These are phyloP conservation scores for Rhodotorula kratochvilovae DNA, from an alignment of 768 basidiomycete genomes.

Conservation along the genomic window DNA sequence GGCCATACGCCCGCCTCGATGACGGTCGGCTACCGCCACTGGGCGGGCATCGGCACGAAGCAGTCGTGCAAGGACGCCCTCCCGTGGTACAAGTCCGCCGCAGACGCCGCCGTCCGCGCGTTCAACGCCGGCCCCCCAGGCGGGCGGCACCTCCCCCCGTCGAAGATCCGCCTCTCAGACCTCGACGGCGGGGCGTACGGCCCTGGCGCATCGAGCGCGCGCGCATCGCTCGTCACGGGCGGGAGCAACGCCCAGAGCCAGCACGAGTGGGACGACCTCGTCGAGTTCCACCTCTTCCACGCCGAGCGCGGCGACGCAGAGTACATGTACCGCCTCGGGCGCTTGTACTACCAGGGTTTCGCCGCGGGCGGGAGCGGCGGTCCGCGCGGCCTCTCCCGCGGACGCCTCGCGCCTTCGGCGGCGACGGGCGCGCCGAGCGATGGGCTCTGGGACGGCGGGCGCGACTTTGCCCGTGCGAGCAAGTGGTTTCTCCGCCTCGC, in stretches of 20 bases:
- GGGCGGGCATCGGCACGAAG: constrained; percentile 87
- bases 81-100: constrained; percentile 83
- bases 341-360: constrained; percentile 92
- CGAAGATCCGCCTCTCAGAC: constrained; percentile 78
- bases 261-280: constrained; percentile 42
- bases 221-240: constrained; percentile 77
- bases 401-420: constrained; percentile 49
- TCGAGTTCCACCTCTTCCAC: constrained; percentile 64
- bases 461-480: constrained; percentile 69
- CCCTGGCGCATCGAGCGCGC: constrained; percentile 87
- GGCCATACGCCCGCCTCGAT: constrained; percentile 83
- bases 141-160: constrained; percentile 76
- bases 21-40: constrained; percentile 88
- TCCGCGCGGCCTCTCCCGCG: constrained; percentile 50
- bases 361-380: constrained; percentile 77
- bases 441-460: constrained; percentile 59
- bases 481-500: constrained; percentile 82
- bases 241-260: constrained; percentile 73
- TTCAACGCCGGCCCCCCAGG: constrained; percentile 85
- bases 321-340: constrained; percentile 87
- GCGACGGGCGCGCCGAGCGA: neutral
- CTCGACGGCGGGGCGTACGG: constrained; percentile 89
- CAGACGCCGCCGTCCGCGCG: constrained; percentile 78
- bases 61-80: constrained; percentile 80
- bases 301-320: constrained; percentile 84